Percentiles rank a stretch among this genome's conserved stretches.
phyloP scores from a whole-genome alignment of 2,329 filamentous ascomycete genomes.

The Calonectria multiphialidica region DNA sequence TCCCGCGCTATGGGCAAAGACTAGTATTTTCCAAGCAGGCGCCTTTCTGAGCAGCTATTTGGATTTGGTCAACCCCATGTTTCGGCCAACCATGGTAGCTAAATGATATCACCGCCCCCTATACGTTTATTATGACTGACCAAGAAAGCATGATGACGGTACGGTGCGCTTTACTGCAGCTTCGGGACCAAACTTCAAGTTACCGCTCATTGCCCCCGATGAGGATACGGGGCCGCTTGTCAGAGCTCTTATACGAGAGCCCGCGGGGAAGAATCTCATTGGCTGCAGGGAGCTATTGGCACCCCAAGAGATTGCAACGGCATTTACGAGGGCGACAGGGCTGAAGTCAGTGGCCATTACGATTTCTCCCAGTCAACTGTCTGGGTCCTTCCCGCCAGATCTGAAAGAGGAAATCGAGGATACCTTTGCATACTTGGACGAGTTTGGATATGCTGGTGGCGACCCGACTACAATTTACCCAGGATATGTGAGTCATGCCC shows the following conservation, averaged over 20 bases:
- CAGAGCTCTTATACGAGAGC: background rate
- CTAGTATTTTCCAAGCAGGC: conserved; percentile 34
- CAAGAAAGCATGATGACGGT: background rate
- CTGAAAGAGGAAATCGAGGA: background rate
- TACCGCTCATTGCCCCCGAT: background rate
- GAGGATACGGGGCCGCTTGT: background rate
- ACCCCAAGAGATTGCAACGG: background rate
- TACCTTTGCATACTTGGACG: background rate
- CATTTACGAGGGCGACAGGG: background rate
- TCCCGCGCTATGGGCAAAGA: conserved; percentile 38
- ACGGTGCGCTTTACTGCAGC: background rate
- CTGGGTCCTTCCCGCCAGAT: background rate
- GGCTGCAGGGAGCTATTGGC: background rate
- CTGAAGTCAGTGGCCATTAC: background rate
- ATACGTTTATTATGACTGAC: background rate
- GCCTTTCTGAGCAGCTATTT: conserved; percentile 36
- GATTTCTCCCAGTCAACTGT: background rate
- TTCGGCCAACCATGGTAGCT: background rate
- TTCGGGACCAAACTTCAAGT: background rate
- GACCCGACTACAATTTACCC: background rate
- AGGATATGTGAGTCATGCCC: no score
- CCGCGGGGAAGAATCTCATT: background rate
- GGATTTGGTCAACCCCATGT: background rate
- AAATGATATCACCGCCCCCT: no score
- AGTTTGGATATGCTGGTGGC: background rate